Conservation (phyloP, 1,284 basidiomycete species). For the Erythrobasidium hasegawianum region DNA sequence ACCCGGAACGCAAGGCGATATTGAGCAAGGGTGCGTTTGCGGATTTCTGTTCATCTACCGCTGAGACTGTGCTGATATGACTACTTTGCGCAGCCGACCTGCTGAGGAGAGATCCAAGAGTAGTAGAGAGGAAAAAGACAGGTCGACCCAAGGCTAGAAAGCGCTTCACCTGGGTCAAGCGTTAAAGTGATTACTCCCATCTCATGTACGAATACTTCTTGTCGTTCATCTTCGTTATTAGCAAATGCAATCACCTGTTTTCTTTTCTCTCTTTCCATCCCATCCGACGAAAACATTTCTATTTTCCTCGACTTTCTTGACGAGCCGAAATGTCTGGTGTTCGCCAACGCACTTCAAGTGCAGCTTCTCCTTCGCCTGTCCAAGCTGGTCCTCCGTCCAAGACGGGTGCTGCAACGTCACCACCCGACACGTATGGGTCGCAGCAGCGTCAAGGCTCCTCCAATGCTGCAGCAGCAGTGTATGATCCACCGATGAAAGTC, state of each 20-base stretch:
- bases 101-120: constrained; percentile 84
- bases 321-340: not conserved
- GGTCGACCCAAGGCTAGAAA: constrained; percentile 87
- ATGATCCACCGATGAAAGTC: constrained; percentile 14
- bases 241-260: no score
- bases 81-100: constrained; percentile 66
- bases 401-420: constrained; percentile 14
- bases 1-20: constrained; percentile 61
- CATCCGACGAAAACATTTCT: not conserved
- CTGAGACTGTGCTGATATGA: not conserved
- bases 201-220: not conserved
- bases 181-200: constrained; percentile 53
- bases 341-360: not conserved
- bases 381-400: not conserved
- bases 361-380: not conserved
- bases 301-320: no score
- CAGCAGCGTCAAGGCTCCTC: no score
- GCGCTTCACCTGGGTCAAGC: constrained; percentile 92
- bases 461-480: constrained; percentile 16
- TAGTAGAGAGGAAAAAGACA: constrained; percentile 98
- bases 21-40: constrained; percentile 67
- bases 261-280: no score
- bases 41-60: not conserved
- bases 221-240: not conserved
- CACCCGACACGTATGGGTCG: no score